phyloP scores from a whole-genome alignment of 768 basidiomycete genomes.

The Lentinula sp. region DNA sequence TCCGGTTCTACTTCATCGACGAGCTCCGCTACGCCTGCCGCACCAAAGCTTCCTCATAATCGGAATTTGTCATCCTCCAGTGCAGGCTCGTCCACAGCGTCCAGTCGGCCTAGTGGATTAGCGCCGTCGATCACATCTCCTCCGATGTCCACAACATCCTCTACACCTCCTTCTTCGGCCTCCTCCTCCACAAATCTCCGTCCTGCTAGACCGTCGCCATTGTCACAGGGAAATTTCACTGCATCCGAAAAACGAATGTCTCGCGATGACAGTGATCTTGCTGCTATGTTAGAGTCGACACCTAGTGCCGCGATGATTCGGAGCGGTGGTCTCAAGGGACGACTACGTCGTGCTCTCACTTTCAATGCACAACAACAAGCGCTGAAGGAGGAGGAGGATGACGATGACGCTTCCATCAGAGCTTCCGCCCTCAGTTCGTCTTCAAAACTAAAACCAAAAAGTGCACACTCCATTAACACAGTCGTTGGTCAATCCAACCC shows the following conservation, averaged over 20 bases:
- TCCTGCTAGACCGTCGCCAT: constrained; percentile 55
- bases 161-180: constrained; percentile 22
- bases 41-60: constrained; percentile 31
- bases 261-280: constrained; percentile 67
- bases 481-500: constrained; percentile 18
- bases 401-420: constrained; percentile 28
- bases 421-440: constrained; percentile 26
- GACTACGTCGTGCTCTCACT: constrained; percentile 67
- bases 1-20: constrained; percentile 20
- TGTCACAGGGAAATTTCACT: constrained; percentile 60
- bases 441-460: constrained; percentile 28
- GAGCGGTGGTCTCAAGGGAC: constrained; percentile 70
- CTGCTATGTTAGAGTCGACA: constrained; percentile 40
- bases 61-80: constrained; percentile 38
- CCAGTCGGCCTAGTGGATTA: constrained; percentile 22
- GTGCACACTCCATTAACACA: constrained; percentile 20
- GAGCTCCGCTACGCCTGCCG: constrained; percentile 11
- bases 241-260: constrained; percentile 74
- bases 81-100: constrained; percentile 34
- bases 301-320: constrained; percentile 32
- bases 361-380: constrained; percentile 48
- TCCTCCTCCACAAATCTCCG: constrained; percentile 26
- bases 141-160: constrained; percentile 25
- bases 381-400: constrained; percentile 53
- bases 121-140: constrained; percentile 28